Base-by-base conservation (phyloP, 2,329 filamentous ascomycete species). In the Claviceps africana region DNA sequence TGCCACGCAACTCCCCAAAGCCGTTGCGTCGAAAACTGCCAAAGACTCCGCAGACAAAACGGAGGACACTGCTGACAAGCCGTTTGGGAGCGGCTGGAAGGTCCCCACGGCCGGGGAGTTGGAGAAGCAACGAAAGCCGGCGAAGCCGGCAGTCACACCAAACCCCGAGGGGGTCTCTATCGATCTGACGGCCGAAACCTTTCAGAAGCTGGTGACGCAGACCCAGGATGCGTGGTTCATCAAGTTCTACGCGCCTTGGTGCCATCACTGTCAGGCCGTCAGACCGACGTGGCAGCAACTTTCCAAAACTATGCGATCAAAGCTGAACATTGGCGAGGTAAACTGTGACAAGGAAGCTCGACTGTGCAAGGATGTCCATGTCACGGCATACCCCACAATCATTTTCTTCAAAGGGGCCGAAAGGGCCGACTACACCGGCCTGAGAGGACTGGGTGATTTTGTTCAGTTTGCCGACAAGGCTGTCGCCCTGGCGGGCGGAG, bases 221-320 rank as follows among this genome's bases (percentile, higher is more conserved):
- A 89, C 88, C 0, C 81, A 86, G 57, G 89, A 97, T 56, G 85
- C 90, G 6, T 98, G 93, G 93, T 96, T 98, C 64, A 82, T 98
- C 75, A 98, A 98, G 69, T 97, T 98, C 66, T 97, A 96, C 66
- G 90, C 88, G 19, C 94, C 93, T 6, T 97, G 91, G 93, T 98
- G 93, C 67, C 82, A 83, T 59, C 93, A 98, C 69, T 98, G 94
- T 68, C 87, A 95, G 70, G 87, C 87, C 39, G 82, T 98, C 77
- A 88, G 86, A 37, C 86, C 93, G 2, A 89, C 82, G 57, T 98
- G 93, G 93, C 74, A 82, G 56, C 86, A 91, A 61, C 81, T 98
- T 69, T 86, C 86, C 45, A 89, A 90, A 65, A 88, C 91, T 63
- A 93, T 96, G 87, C 81, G 89, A 67, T 86, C 85, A 44, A 83